Evolutionary conservation across 768 basidiomycete species (phyloP), one percentile per base, ranked within the genome.

Genomic region (Calvatia gigantea): DNA sequence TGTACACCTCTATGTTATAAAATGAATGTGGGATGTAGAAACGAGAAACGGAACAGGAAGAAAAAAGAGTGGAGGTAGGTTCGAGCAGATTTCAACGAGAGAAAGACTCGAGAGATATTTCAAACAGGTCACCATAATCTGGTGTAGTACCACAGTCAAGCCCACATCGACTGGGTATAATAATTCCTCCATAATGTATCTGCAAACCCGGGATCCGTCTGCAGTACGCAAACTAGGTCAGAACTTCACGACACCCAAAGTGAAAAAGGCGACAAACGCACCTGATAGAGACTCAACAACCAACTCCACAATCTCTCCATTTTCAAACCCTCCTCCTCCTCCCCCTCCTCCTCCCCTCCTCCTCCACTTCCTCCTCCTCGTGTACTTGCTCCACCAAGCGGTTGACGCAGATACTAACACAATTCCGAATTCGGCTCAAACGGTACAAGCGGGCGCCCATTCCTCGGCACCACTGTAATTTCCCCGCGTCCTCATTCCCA

Each of bases 201-300:
- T 56, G 85, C 85, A 61, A 89, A 89, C 14, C 73, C 68, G 60
- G 80, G 75, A 71, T 89, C 83, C 51, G 79, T 86, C 87, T 89
- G 61, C 25, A 25, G 32, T 45, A 58, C 19, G 25, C 44, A 29
- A 14, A 31, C 17, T 5, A 19, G 12, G 49, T 31, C 27, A 51
- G 19, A 35, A 52, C 57, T 54, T 47, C 62, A 38, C 27, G 31
- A 27, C 38, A 31, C 42, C 54, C 32, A 42, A 47, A 28, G 15
- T 29, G 35, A 32, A 15, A 7, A 53, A 31, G 33, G 14, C 32
- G 44, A 27, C 32, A 38, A n/a, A 73, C 83, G 59, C 51, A 86
- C 85, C 65, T 85, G 82, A 60, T 86, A 79, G 59, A 86, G 73
- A 31, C 75, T 78, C 65, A 86, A 66, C 57, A 86, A 70, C 86